A percentile compares a stretch with the other conserved stretches of the same genome.
Conservation (phyloP, 2,329 filamentous ascomycete species). For the Herpotrichia juniperi region DNA sequence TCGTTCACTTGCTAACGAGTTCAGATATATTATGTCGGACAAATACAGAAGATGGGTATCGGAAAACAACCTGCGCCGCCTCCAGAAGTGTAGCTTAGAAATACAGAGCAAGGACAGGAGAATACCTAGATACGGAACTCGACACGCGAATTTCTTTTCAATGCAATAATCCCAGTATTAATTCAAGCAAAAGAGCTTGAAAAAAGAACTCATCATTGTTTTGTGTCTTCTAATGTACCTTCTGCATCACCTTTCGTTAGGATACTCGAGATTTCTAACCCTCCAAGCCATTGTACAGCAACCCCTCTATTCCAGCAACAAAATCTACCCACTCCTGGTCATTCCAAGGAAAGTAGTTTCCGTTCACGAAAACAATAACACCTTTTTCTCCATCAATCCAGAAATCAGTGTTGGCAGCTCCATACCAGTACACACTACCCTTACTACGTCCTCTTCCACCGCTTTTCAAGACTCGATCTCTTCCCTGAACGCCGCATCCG, state of each 20-base stretch:
- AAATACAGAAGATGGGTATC: constrained; percentile 11
- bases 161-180: too few relatives aligned
- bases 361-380: constrained; percentile 21
- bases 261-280: too few relatives aligned
- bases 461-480: constrained; percentile 36
- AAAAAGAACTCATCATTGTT: too few relatives aligned
- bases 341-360: constrained; percentile 30
- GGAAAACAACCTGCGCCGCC: constrained; percentile 10
- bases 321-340: constrained; percentile 26
- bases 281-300: constrained; percentile 22
- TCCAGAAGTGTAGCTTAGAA: constrained; percentile 9
- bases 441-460: constrained; percentile 17
- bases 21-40: constrained; percentile 12
- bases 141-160: too few relatives aligned
- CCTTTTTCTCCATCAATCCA: constrained; percentile 30
- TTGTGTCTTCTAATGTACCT: too few relatives aligned
- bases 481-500: constrained; percentile 59
- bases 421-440: constrained; percentile 33
- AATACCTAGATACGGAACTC: too few relatives aligned
- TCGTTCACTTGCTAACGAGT: neutral
- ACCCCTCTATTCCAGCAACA: constrained; percentile 26
- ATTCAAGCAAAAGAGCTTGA: too few relatives aligned
- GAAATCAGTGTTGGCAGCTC: constrained; percentile 28
- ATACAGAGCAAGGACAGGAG: too few relatives aligned
- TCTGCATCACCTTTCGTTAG: too few relatives aligned